A percentile compares a stretch with the other conserved stretches of the same genome.
Conservation (phyloP, 257 asterid species). For the Fraxinus cuspidata region DNA sequence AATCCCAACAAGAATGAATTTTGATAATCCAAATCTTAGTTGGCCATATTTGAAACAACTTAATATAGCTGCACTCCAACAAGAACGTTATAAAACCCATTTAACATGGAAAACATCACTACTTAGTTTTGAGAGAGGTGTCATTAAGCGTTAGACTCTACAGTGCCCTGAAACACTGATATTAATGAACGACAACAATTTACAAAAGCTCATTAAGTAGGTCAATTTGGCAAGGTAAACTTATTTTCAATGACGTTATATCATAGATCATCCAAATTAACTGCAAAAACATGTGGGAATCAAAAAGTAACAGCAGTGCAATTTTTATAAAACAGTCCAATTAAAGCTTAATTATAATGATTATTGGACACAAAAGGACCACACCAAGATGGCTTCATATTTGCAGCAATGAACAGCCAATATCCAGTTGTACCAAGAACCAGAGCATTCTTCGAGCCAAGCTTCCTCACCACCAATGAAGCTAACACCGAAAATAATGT, state of each 20-base stretch:
- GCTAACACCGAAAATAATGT: conserved; percentile 72
- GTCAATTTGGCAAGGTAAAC: neutral
- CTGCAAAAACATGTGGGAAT: neutral
- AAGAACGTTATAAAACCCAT: neutral
- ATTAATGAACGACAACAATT: neutral
- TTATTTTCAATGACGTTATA: neutral
- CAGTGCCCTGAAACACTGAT: neutral
- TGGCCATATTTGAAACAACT: neutral
- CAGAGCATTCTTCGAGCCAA: conserved; percentile 87
- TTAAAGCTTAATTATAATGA: conserved; percentile 26
- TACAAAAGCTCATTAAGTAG: neutral
- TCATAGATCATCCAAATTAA: neutral
- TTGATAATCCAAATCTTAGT: neutral
- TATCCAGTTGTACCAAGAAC: conserved; percentile 89
- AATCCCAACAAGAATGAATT: no score
- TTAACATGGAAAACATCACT: neutral
- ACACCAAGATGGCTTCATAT: conserved; percentile 93
- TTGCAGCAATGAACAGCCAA: conserved; percentile 90
- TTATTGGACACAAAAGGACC: conserved; percentile 1
- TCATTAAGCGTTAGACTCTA: neutral
- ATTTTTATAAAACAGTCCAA: neutral
- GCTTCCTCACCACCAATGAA: conserved; percentile 75
- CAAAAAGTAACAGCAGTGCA: neutral
- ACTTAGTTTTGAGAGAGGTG: neutral
- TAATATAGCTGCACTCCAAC: neutral